Evolutionary conservation across 1,284 basidiomycete species (phyloP).

Genomic region (Melampsora americana): DNA sequence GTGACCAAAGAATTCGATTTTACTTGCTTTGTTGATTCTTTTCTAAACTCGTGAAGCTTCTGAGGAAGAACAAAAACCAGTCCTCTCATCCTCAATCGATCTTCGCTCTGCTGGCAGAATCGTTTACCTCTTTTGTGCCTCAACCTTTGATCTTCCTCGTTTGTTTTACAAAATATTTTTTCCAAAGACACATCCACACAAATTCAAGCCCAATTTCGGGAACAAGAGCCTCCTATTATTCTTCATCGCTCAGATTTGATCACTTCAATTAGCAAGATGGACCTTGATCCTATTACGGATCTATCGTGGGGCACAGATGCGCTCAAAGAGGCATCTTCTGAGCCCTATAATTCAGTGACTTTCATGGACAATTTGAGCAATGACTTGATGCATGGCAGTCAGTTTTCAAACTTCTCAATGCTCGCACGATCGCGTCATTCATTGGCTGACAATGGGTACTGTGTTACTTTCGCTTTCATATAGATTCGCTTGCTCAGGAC

Average conservation of each 20-base stretch:
- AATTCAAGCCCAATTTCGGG: conserved; percentile 4
- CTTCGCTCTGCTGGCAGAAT: not conserved
- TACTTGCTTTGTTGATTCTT: not conserved
- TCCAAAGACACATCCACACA: not conserved
- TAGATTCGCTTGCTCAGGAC: too few species aligned
- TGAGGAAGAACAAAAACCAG: not conserved
- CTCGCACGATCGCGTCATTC: not conserved
- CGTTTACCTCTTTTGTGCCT: conserved; percentile 7
- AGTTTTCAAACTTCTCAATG: not conserved
- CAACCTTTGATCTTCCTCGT: not conserved
- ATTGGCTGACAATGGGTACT: too few species aligned
- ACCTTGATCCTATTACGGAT: not conserved
- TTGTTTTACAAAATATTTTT: not conserved
- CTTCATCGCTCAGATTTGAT: not conserved
- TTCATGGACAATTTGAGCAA: conserved; percentile 1
- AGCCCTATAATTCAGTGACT: not conserved
- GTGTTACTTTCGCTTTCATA: too few species aligned
- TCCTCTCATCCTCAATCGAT: not conserved
- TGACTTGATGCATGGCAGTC: not conserved
- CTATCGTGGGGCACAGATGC: conserved; percentile 1
- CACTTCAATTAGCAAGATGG: not conserved
- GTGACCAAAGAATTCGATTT: not conserved
- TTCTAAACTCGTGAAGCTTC: not conserved
- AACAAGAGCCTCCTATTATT: not conserved
- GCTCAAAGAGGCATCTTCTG: not conserved